Evolutionary conservation across 2,329 filamentous ascomycete species (phyloP).

Genomic region (Fusarium drepaniforme): DNA sequence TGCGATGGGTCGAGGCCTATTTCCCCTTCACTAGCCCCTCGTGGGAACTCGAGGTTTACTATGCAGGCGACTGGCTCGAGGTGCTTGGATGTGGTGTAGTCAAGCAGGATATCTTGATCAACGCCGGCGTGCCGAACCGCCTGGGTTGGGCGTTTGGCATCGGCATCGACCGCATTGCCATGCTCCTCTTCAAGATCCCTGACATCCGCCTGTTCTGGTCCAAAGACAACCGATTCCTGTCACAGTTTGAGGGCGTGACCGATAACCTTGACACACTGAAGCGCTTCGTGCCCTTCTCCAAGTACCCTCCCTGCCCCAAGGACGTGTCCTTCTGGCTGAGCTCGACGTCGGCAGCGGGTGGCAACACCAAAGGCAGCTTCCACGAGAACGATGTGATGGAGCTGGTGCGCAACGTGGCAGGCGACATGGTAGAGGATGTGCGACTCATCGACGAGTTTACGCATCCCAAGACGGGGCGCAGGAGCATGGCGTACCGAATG

Average conservation of each 20-base stretch:
- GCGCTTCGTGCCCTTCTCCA: constrained; percentile 89
- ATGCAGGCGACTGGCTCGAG: constrained; percentile 95
- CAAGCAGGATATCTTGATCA: constrained; percentile 82
- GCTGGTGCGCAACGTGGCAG: constrained; percentile 84
- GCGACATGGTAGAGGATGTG: constrained; percentile 90
- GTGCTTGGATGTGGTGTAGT: constrained; percentile 94
- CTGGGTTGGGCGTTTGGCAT: constrained; percentile 97
- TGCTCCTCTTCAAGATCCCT: constrained; percentile 96
- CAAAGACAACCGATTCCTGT: constrained; percentile 83
- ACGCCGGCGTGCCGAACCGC: constrained; percentile 79
- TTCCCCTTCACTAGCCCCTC: constrained; percentile 97
- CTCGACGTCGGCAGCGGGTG: constrained; percentile 59
- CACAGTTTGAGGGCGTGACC: constrained; percentile 79
- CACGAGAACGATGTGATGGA: constrained; percentile 99
- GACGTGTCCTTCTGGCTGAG: constrained; percentile 94
- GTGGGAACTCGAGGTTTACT: constrained; percentile 97
- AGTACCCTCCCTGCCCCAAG: constrained; percentile 88
- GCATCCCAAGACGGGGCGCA: constrained; percentile 85
- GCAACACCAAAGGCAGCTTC: constrained; percentile 66
- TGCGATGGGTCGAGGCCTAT: constrained; percentile 96
- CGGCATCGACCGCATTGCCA: constrained; percentile 93
- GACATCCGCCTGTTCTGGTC: constrained; percentile 99
- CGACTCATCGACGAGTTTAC: constrained; percentile 86
- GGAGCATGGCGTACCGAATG: constrained; percentile 91
- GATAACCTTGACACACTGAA: constrained; percentile 61